phyloP scores from a whole-genome alignment of 2,329 filamentous ascomycete genomes.

The Plectosphaerella sp. region DNA sequence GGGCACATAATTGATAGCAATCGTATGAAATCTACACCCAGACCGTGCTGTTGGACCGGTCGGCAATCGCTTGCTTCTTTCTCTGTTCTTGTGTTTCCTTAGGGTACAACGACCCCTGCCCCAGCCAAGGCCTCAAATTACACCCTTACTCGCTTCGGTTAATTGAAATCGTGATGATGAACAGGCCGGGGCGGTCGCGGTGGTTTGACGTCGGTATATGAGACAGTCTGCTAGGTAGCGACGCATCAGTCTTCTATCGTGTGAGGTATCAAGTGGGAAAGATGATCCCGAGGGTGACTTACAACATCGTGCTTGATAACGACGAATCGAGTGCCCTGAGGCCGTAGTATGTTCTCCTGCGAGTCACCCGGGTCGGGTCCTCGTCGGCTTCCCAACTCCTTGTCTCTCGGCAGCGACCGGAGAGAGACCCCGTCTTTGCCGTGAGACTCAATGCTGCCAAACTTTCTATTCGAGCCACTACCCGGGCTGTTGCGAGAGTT shows the following conservation, averaged over 20 bases:
- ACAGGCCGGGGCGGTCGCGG: not conserved
- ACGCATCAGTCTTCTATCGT: not conserved
- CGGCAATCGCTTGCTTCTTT: no score
- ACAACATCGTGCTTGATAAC: slow-evolving; percentile 1
- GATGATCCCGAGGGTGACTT: not conserved
- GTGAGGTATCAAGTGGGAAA: not conserved
- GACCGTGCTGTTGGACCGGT: no score
- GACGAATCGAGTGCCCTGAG: not conserved
- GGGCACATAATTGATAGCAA: no score
- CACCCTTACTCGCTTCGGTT: not conserved
- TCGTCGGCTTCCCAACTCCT: slow-evolving; percentile 4
- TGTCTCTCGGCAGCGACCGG: slow-evolving; percentile 8
- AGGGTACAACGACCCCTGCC: no score
- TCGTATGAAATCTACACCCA: no score
- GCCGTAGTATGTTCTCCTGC: slow-evolving; percentile 13
- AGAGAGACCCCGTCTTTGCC: slow-evolving; percentile 10
- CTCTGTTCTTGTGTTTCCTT: no score
- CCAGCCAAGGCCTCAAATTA: not conserved
- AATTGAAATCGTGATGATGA: not conserved
- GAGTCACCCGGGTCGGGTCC: slow-evolving; percentile 8
- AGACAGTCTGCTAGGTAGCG: not conserved
- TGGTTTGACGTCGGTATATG: not conserved
- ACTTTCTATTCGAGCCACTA: slow-evolving; percentile 1
- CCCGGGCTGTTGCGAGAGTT: not conserved
- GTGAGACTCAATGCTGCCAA: not conserved